Conservation (phyloP, 2,329 filamentous ascomycete species). For the Ophiostoma perfectum region DNA sequence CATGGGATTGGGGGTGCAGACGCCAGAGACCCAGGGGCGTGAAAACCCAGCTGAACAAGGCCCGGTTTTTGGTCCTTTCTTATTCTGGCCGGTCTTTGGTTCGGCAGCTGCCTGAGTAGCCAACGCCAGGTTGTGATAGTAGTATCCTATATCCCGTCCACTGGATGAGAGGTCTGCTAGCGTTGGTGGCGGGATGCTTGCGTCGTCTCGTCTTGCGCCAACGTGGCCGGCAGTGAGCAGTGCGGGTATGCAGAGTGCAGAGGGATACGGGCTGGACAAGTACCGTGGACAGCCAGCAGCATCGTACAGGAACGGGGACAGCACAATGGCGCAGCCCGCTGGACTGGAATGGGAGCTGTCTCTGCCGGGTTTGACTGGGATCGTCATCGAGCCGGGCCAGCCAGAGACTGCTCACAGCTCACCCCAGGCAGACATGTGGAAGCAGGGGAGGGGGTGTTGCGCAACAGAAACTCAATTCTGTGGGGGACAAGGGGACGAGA, state of each 20-base stretch:
- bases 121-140: not conserved
- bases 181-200: conserved; percentile 10
- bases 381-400: not conserved
- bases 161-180: not conserved
- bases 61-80: conserved; percentile 4
- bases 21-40: not conserved
- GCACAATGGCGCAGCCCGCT: not conserved
- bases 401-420: not conserved
- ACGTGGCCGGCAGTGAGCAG: not conserved
- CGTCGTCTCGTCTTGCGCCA: not conserved
- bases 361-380: not conserved
- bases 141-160: not conserved
- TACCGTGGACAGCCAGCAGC: not conserved
- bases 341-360: conserved; percentile 7
- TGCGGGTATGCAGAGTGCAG: not conserved
- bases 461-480: not conserved
- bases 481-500: not conserved
- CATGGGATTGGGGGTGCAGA: not conserved
- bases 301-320: not conserved
- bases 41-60: not conserved
- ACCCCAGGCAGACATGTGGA: not conserved
- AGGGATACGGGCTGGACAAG: not conserved
- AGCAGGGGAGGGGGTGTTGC: not conserved
- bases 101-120: not conserved
- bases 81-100: not conserved